phyloP scores from a whole-genome alignment of 495 filamentous ascomycete genomes.

The Aspergillus ellipticus region DNA sequence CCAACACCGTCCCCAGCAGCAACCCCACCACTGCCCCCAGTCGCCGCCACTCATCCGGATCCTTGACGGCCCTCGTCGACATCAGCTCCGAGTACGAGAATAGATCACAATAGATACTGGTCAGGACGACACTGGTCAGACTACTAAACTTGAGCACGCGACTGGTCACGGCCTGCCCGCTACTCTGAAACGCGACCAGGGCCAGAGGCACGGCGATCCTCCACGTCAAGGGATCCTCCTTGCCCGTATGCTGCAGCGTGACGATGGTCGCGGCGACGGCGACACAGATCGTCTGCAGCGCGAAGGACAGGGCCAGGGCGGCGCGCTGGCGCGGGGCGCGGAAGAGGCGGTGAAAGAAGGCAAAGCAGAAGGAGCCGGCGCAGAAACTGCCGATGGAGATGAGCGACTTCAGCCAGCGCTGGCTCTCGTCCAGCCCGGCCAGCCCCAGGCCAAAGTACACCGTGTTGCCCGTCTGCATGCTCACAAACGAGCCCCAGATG shows the following conservation, averaged over 20 bases:
- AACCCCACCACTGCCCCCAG: slow-evolving; percentile 53
- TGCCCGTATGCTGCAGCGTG: neutral
- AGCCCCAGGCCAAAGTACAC: slow-evolving; percentile 70
- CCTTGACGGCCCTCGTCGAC: slow-evolving; percentile 30
- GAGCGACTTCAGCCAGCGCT: slow-evolving; percentile 61
- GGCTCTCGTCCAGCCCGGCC: slow-evolving; percentile 51
- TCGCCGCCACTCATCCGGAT: slow-evolving; percentile 63
- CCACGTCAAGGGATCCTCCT: slow-evolving; percentile 18
- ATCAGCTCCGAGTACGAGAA: slow-evolving; percentile 55
- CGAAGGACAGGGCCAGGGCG: slow-evolving; percentile 54
- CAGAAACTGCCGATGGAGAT: slow-evolving; percentile 56
- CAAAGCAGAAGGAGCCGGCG: slow-evolving; percentile 50
- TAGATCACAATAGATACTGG: slow-evolving; percentile 66
- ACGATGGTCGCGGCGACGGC: slow-evolving; percentile 48
- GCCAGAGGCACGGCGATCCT: slow-evolving; percentile 53
- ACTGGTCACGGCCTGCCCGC: slow-evolving; percentile 64
- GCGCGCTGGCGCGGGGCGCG: slow-evolving; percentile 41
- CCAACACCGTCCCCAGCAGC: slow-evolving; percentile 57
- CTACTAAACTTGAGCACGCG: slow-evolving; percentile 62
- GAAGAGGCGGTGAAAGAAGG: slow-evolving; percentile 29
- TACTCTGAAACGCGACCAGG: slow-evolving; percentile 67
- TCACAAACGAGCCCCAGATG: slow-evolving; percentile 73
- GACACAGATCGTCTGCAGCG: slow-evolving; percentile 56
- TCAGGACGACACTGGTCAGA: slow-evolving; percentile 71
- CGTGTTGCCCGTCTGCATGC: slow-evolving; percentile 80